Percentiles rank a stretch among this genome's conserved stretches.
Conservation (phyloP, 345 rosid genomes). For the Ricinus communis region DNA sequence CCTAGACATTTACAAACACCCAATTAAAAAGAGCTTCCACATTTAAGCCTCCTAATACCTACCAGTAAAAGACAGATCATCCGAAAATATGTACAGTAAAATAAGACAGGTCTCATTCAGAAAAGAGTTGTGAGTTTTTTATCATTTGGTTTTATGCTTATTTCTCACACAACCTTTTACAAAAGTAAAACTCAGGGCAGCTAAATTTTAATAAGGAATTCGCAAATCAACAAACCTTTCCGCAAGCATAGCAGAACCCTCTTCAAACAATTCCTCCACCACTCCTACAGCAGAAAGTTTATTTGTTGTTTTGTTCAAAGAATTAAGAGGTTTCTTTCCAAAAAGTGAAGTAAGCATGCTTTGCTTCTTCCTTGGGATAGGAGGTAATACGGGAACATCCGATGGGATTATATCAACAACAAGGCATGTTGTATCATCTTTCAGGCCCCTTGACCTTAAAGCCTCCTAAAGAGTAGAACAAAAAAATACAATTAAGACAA, state of each 20-base stretch:
- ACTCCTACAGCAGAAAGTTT: conserved; percentile 92
- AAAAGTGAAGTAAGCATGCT: conserved; percentile 59
- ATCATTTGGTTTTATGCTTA: neutral
- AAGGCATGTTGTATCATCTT: conserved; percentile 98
- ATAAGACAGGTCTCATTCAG: neutral
- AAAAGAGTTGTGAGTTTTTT: neutral
- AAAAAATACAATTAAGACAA: conserved; percentile 10
- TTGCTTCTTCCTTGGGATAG: conserved; percentile 66
- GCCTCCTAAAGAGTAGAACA: conserved; percentile 63
- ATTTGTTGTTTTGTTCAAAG: conserved; percentile 55
- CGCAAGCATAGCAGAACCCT: conserved; percentile 95
- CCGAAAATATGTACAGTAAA: neutral
- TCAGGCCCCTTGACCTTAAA: conserved; percentile 90
- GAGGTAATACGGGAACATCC: conserved; percentile 67
- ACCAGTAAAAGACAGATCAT: neutral
- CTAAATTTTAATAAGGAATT: neutral
- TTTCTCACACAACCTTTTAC: neutral
- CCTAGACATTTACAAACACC: too few relatives aligned
- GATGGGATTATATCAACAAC: conserved; percentile 97
- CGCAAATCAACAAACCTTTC: conserved; percentile 61
- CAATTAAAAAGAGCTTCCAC: too few relatives aligned
- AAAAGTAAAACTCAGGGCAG: neutral
- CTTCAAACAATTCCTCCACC: conserved; percentile 98
- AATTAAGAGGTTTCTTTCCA: conserved; percentile 51
- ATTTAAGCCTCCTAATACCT: neutral